Percentiles rank a stretch among this genome's conserved stretches.
Conservation (phyloP, 768 basidiomycete species). For the Leccinum pellstonianum region DNA sequence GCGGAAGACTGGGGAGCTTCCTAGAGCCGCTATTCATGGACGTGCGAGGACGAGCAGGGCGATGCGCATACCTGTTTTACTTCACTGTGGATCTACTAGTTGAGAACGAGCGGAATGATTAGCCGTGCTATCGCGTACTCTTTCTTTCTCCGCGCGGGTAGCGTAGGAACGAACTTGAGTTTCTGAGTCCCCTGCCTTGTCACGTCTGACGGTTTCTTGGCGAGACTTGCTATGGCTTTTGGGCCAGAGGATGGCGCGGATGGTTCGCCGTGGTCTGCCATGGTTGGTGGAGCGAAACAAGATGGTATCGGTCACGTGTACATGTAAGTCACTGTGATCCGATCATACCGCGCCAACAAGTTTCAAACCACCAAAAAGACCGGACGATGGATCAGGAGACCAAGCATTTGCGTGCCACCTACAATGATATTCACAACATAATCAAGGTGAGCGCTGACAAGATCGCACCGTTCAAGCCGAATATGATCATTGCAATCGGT, state of each 20-base stretch:
- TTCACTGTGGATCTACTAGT: constrained; percentile 44
- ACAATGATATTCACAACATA: constrained; percentile 91
- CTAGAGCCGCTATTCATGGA: constrained; percentile 33
- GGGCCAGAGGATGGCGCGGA: constrained; percentile 31
- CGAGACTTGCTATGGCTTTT: constrained; percentile 76
- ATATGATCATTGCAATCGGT: constrained; percentile 84
- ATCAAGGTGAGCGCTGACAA: constrained; percentile 64
- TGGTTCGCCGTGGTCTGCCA: constrained; percentile 14
- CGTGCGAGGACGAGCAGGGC: neutral
- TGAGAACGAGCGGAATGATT: constrained; percentile 7
- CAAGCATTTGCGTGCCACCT: constrained; percentile 71
- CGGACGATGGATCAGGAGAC: constrained; percentile 37
- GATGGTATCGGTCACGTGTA: constrained; percentile 20
- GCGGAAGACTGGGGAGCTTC: constrained; percentile 42
- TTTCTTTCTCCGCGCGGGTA: constrained; percentile 76
- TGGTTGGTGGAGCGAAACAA: constrained; percentile 3
- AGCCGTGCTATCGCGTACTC: constrained; percentile 51
- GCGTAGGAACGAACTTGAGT: constrained; percentile 77
- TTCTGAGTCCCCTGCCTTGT: constrained; percentile 74
- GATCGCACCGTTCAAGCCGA: constrained; percentile 85
- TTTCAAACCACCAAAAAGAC: too few species aligned
- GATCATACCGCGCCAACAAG: neutral
- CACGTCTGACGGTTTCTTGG: constrained; percentile 66
- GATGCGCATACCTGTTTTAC: constrained; percentile 55
- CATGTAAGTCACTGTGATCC: neutral